Evolutionary conservation across 768 basidiomycete genomes (phyloP).

Genomic region (Hygrocybe coccinea): DNA sequence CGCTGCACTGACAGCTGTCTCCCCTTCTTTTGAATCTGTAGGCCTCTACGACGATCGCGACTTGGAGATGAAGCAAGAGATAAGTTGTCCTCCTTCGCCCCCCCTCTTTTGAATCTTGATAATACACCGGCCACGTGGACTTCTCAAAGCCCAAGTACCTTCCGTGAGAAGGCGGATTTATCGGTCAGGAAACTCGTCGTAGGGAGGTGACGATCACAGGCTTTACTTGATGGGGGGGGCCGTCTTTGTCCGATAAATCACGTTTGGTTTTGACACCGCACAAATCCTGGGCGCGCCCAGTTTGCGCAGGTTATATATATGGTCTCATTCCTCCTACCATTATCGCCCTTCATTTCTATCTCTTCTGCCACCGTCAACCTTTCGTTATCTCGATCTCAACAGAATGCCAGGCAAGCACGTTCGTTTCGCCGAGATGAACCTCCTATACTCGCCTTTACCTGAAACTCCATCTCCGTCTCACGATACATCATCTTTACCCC

Average conservation of each 20-base stretch:
- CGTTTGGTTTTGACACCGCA: background rate
- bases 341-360: no score
- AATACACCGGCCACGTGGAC: background rate
- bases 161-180: background rate
- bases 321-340: background rate
- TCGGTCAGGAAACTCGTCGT: background rate
- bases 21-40: no score
- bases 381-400: background rate
- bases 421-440: slow-evolving; percentile 37
- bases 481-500: slow-evolving; percentile 34
- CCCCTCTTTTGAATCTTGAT: background rate
- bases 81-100: background rate
- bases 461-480: slow-evolving; percentile 35
- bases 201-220: background rate
- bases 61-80: no score
- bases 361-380: background rate
- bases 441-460: slow-evolving; percentile 10
- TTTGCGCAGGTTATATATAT: background rate
- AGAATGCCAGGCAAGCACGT: slow-evolving; percentile 35
- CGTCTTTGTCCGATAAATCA: background rate
- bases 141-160: background rate
- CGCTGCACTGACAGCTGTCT: no score
- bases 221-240: background rate
- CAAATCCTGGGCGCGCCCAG: background rate
- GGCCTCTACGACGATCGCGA: no score